Evolutionary conservation across 2,329 filamentous ascomycete genomes (phyloP).

Genomic region (Pleochaeta shiraiana): DNA sequence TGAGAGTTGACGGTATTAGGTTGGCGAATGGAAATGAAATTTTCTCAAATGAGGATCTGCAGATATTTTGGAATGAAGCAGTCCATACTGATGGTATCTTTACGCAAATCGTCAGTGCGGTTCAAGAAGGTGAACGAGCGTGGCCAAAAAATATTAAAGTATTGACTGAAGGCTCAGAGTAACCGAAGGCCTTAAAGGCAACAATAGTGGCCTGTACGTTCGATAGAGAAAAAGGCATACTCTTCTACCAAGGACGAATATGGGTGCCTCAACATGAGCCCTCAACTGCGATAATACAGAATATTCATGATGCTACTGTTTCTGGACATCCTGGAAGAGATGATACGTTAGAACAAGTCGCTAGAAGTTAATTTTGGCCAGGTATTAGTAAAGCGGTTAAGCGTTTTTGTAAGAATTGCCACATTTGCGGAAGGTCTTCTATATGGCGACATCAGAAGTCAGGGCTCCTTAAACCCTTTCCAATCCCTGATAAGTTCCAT

Average conservation of each 20-base stretch:
- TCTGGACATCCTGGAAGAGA: not conserved
- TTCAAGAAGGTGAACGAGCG: not conserved
- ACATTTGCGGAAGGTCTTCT: not conserved
- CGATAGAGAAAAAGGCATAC: not conserved
- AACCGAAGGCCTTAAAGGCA: not conserved
- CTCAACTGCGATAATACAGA: not conserved
- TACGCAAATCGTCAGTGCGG: not conserved
- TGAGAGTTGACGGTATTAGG: not conserved
- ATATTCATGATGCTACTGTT: not conserved
- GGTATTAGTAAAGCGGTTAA: constrained; percentile 1
- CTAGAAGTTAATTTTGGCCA: not conserved
- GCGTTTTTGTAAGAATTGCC: constrained; percentile 1
- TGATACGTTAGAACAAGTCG: not conserved
- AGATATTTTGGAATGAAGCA: not conserved
- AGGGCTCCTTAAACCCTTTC: not conserved
- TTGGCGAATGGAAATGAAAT: not conserved
- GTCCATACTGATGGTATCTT: not conserved
- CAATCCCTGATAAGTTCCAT: not conserved
- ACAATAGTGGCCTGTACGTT: not conserved
- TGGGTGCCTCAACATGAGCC: not conserved
- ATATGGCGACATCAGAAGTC: constrained; percentile 1
- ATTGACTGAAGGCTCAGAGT: not conserved
- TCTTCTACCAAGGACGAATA: not conserved
- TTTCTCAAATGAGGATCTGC: constrained; percentile 2
- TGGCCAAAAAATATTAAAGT: not conserved